Conservation (phyloP, 2,329 filamentous ascomycete genomes). For the Cercospora sesami region DNA sequence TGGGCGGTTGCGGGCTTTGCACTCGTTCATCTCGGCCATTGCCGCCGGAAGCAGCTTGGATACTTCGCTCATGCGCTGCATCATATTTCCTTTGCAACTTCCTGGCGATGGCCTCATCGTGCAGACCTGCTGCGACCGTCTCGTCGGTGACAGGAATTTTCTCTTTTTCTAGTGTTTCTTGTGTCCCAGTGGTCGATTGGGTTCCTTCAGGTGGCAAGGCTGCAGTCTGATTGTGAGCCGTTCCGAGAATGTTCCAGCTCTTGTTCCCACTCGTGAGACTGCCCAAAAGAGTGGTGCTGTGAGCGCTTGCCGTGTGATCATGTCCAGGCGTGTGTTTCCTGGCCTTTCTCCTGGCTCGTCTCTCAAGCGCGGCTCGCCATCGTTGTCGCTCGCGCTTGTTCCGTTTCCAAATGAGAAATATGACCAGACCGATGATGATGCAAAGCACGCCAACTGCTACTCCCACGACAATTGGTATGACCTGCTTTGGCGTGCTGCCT, state of each 20-base stretch:
- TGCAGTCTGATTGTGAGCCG: not conserved
- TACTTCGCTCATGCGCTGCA: constrained; percentile 10
- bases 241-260: constrained; percentile 7
- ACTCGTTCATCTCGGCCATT: not conserved
- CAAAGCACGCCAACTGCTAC: not conserved
- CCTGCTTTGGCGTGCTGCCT: constrained; percentile 1
- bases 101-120: constrained; percentile 8
- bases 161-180: constrained; percentile 7
- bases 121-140: constrained; percentile 6
- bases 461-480: constrained; percentile 6
- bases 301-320: not conserved
- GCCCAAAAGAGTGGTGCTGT: constrained; percentile 14
- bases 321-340: not conserved
- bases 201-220: not conserved
- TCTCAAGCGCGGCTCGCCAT: constrained; percentile 9
- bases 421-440: constrained; percentile 2
- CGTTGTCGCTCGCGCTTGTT: constrained; percentile 12
- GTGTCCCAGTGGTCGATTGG: not conserved
- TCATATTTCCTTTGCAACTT: constrained; percentile 13
- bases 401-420: constrained; percentile 9
- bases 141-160: constrained; percentile 10
- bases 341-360: constrained; percentile 7
- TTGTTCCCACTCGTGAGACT: constrained; percentile 11
- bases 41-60: not conserved
- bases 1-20: constrained; percentile 11